These are phyloP conservation scores for Suhomyces panamericanus DNA, from an alignment of 1,139 yeast species.

Conservation along the genomic window DNA sequence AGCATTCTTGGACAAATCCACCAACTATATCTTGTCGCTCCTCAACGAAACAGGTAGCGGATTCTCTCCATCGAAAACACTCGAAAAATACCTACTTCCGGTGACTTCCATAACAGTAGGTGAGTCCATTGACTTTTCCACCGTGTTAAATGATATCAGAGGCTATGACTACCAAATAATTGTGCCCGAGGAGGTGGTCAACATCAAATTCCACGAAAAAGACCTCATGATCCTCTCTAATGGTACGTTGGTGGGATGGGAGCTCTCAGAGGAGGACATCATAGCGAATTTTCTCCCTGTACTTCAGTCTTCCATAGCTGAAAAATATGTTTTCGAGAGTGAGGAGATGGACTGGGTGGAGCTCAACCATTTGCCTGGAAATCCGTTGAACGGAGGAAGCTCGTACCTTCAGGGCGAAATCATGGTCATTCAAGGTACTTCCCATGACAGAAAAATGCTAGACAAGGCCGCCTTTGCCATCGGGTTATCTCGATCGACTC, in stretches of 20 bases:
- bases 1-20: constrained; percentile 22
- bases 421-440: constrained; percentile 57
- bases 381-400: constrained; percentile 29
- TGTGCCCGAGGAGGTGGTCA: constrained; percentile 74
- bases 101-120: constrained; percentile 68
- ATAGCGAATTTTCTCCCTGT: constrained; percentile 53
- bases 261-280: constrained; percentile 54
- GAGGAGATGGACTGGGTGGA: constrained; percentile 90
- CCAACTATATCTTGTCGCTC: constrained; percentile 28
- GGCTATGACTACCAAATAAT: constrained; percentile 41
- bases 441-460: constrained; percentile 48
- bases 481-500: constrained; percentile 82
- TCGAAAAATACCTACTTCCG: constrained; percentile 32
- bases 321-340: constrained; percentile 58
- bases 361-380: constrained; percentile 26
- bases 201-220: constrained; percentile 30
- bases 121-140: constrained; percentile 61
- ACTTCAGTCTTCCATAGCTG: constrained; percentile 30
- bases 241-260: constrained; percentile 64
- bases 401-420: constrained; percentile 67
- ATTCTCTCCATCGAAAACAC: constrained; percentile 23
- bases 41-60: constrained; percentile 26
- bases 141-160: constrained; percentile 34
- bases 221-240: constrained; percentile 29
- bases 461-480: constrained; percentile 90